Base-by-base conservation (phyloP, 2,329 filamentous ascomycete genomes). In the Fusarium pseudoanthophilum region DNA sequence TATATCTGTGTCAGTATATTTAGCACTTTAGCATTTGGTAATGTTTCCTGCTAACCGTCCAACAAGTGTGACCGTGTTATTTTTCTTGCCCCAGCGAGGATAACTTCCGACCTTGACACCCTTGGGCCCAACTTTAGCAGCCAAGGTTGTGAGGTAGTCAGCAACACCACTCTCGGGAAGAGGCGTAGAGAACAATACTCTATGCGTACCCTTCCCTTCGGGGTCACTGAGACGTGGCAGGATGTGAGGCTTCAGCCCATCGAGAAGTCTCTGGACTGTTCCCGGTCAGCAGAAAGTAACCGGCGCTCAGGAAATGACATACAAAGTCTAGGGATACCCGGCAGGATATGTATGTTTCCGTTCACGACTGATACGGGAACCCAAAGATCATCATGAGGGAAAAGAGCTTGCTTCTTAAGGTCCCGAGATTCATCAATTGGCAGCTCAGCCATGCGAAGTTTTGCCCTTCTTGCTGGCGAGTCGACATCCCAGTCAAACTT, bases 91-190 rank as follows among this genome's bases (percentile, higher is more conserved):
- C 95, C 95, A 98, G 62, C 94, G 87, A 40, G 96, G 96, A 83
- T 99, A 98, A 82, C 94, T 97, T 52, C 96, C 96, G 21, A 98
- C 94, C 84, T 98, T 98, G 78, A 98, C 88, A 7, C 94, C 95
- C 78, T 89, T 90, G 2, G 90, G 85, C 80, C 91, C 92, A 28
- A 95, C 92, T 80, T 90, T 90, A 34, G 85, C 88, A 9, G 95
- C 93, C 71, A 98, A 84, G 73, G 93, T 88, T 2, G 94, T 95
- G 78, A 99, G 85, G 80, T 93, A 98, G 24, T 87, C 89, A 18
- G 96, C 95, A 37, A 98, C 91, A 24, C 88, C 89, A 82, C 95
- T 98, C 86, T 99, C 96, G 2, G 93, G 86, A 82, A 97, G 81
- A 34, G 95, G 95, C 34, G 96, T 98, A 56, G 93, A 94, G 80